Evolutionary conservation across 2,329 filamentous ascomycete species (phyloP), one percentile per base, ranked within the genome.

Genomic region (Ceratocystis cacaofunesta): DNA sequence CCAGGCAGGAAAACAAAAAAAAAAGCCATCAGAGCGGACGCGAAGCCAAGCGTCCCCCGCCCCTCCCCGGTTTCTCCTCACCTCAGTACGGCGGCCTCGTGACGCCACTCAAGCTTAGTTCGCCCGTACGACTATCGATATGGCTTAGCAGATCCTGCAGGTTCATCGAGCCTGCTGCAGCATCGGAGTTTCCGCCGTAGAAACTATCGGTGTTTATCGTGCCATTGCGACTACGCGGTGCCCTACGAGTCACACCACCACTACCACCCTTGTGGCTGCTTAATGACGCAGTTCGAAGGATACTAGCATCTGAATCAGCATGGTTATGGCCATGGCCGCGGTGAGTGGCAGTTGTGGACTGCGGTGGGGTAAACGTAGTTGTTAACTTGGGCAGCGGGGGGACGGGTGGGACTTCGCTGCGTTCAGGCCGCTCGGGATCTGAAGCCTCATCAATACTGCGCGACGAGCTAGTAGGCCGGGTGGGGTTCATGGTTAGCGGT

Each of bases 321-420:
- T 65, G 62, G n/a, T 67, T 22, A 70, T 67, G 44, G 41, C 36
- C 36, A 12, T 41, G 36, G 36, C 36, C 36, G 36, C 36, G 36
- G 10, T 41, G 10, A 41, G 36, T 15, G 10, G 36, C 36, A 4
- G 8, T 62, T 68, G 66, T 17, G 69, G 68, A 41, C 36, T 41
- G 69, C 1, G 71, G 70, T 2, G 69, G 43, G 10, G 55, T 60
- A 32, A 61, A 65, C 2, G 48, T 58, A 19, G 65, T 63, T 4
- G 52, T 72, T 19, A 75, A 69, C 64, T 73, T 74, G 15, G 81
- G 82, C 68, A 85, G 72, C 1, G 81, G 81, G 5, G 82, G 82
- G 12, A 85, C 82, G 0, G 82, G 82, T 2, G 82, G 82, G 6
- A 84, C 80, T 0, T 71, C 70, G 77, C 75, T 3, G 71, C 73